Percentiles rank a stretch among this genome's conserved stretches.
Conservation (phyloP, 768 basidiomycete species). For the Kwoniella shandongensis region DNA sequence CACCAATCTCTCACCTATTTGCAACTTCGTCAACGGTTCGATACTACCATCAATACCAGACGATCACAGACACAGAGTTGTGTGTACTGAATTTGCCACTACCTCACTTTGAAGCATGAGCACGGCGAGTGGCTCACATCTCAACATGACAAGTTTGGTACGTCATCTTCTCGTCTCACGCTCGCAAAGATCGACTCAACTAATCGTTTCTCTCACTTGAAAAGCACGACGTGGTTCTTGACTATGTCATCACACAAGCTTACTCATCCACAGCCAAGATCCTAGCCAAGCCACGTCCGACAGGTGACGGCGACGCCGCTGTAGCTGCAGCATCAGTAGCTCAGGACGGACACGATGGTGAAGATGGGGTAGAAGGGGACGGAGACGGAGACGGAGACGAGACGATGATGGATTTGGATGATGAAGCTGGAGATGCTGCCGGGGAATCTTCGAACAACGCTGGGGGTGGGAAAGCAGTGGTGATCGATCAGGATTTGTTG, state of each 20-base stretch:
- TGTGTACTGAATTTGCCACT: too few relatives aligned
- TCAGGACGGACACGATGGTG: conserved; percentile 4
- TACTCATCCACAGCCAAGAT: conserved; percentile 38
- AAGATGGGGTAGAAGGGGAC: conserved; percentile 24
- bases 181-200: not conserved
- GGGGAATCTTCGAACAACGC: not conserved
- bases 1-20: not conserved
- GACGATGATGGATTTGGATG: conserved; percentile 6
- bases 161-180: not conserved
- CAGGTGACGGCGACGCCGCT: not conserved
- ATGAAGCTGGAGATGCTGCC: not conserved
- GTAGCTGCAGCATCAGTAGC: not conserved
- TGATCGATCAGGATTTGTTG: conserved; percentile 20
- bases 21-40: not conserved
- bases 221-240: conserved; percentile 42
- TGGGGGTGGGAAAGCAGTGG: not conserved
- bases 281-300: conserved; percentile 14
- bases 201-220: not conserved
- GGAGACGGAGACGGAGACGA: conserved; percentile 9
- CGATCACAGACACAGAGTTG: too few relatives aligned
- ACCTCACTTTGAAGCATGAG: not conserved
- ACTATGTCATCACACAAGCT: conserved; percentile 41
- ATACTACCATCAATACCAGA: conserved; percentile 7
- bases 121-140: not conserved
- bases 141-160: not conserved